Evolutionary conservation across 2,329 filamentous ascomycete genomes (phyloP), one percentile per base, ranked within the genome.

Genomic region (Pseudocercospora vitis): DNA sequence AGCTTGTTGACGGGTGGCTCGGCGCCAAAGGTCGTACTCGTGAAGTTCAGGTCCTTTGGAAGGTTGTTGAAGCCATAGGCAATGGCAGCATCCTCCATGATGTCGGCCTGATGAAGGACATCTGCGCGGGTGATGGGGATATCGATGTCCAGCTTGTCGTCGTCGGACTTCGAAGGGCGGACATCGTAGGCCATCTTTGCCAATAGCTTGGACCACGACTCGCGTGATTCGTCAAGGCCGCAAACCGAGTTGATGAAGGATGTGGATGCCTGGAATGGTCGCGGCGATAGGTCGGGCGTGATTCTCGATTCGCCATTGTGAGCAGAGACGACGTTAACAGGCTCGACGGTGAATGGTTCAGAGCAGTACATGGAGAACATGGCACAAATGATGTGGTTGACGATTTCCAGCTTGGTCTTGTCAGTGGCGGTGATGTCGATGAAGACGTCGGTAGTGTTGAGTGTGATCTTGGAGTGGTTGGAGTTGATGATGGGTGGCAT

Each of bases 51-150:
- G 45, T 87, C 85, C 48, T 91, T 86, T 1, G 92, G 91, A 14
- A 99, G 85, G 59, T 88, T 90, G 80, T 99, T 99, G 82, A 96
- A 99, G 61, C 95, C 94, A 72, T 97, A 96, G 49, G 90, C 91
- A 61, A 99, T 94, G 33, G 91, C 94, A 16, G 95, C 86, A 70
- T 99, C 95, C 76, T 99, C 94, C 92, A 99, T 99, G 63, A 99
- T 89, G 70, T 99, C 94, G 65, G 91, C 95, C 69, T 96, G 88
- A 73, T 99, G 94, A 26, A 99, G 84, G 35, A 99, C 87, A 71
- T 99, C 94, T 44, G 94, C 92, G 58, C 94, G 84, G 42, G 91
- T 97, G 26, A 91, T 84, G 7, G 94, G 94, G 19, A 97, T 83
- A 29, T 86, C 81, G 23, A 97, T 85, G 66, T 95, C 87, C 46